These are phyloP conservation scores for Eremothecium sinecaudum DNA, from an alignment of 1,139 yeast species.

Conservation along the genomic window DNA sequence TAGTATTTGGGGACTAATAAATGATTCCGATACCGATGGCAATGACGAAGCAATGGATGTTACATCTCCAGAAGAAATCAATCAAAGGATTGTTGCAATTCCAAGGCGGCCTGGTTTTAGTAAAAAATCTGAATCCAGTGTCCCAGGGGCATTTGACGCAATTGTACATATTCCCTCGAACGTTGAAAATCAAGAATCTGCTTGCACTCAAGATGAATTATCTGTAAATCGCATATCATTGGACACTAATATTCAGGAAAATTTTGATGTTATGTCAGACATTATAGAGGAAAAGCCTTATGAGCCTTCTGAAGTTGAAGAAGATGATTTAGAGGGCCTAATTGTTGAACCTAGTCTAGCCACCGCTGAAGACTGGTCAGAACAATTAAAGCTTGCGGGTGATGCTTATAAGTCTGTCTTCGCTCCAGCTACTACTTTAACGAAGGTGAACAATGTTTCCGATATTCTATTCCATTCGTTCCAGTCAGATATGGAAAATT, in stretches of 20 bases:
- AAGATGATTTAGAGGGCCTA: conserved; percentile 37
- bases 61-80: conserved; percentile 29
- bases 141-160: conserved; percentile 10
- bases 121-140: background rate
- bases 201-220: background rate
- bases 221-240: conserved; percentile 17
- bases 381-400: conserved; percentile 51
- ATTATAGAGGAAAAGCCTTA: conserved; percentile 50
- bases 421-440: conserved; percentile 24
- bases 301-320: conserved; percentile 47
- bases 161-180: conserved; percentile 3
- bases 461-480: conserved; percentile 47
- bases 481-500: conserved; percentile 28
- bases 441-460: conserved; percentile 20
- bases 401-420: conserved; percentile 42
- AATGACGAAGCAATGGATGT: conserved; percentile 35
- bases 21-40: conserved; percentile 52
- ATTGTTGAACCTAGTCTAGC: conserved; percentile 38
- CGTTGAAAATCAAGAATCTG: background rate
- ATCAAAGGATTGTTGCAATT: conserved; percentile 8
- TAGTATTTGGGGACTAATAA: conserved; percentile 85
- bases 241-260: conserved; percentile 24
- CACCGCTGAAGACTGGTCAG: conserved; percentile 52
- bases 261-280: conserved; percentile 27
- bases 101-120: conserved; percentile 8